Conservation (phyloP, 139 green algal genomes). For the Nannochloris sp. region DNA sequence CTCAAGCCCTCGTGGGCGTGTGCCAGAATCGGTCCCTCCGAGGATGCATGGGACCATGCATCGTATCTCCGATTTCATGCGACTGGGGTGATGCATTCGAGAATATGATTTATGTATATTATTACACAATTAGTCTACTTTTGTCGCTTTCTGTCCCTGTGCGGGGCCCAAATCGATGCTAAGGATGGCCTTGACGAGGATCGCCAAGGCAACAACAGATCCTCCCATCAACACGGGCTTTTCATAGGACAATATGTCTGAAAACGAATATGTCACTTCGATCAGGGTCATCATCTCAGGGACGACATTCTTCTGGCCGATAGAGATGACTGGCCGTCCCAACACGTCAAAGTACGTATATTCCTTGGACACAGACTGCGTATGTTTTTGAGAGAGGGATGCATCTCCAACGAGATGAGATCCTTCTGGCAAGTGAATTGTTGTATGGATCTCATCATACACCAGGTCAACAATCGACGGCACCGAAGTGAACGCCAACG, state of each 20-base stretch:
- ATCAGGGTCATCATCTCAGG: slow-evolving; percentile 32
- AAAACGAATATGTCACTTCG: slow-evolving; percentile 48
- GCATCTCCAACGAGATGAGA: slow-evolving; percentile 31
- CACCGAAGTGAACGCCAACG: slow-evolving; percentile 9
- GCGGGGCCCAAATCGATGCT: not conserved
- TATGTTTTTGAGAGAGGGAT: not conserved
- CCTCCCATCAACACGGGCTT: slow-evolving; percentile 60
- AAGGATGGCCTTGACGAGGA: slow-evolving; percentile 1
- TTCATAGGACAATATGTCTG: slow-evolving; percentile 23
- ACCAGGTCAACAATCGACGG: slow-evolving; percentile 29
- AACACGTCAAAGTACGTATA: slow-evolving; percentile 78
- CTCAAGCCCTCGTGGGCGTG: no score
- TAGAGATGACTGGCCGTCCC: slow-evolving; percentile 72
- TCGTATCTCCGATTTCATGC: not conserved
- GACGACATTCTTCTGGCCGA: slow-evolving; percentile 54
- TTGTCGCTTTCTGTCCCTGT: not conserved
- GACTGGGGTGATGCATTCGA: no score
- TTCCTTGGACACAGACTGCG: slow-evolving; percentile 7
- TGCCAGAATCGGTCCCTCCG: no score
- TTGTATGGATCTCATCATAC: slow-evolving; percentile 33
- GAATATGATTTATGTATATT: no score
- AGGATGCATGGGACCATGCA: not conserved
- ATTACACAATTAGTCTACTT: not conserved
- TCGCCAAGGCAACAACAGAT: not conserved
- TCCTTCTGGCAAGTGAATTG: slow-evolving; percentile 77